Conservation (phyloP, 2,329 filamentous ascomycete genomes). For the Pestalotiopsis sp. region DNA sequence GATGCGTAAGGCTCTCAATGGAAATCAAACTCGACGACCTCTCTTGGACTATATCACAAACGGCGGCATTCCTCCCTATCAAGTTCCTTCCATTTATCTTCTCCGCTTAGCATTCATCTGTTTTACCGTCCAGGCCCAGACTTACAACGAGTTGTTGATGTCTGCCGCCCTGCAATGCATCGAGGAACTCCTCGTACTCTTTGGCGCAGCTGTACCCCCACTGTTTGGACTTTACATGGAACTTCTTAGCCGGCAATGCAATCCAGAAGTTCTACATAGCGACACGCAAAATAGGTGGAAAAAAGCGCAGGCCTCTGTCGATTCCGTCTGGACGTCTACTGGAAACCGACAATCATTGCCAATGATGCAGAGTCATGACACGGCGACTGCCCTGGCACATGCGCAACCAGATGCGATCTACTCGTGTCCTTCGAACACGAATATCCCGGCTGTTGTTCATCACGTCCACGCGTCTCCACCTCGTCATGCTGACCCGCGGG, state of each 20-base stretch:
- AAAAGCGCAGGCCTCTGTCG: constrained; percentile 16
- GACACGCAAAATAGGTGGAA: constrained; percentile 20
- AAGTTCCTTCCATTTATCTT: constrained; percentile 21
- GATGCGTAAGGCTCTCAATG: constrained; percentile 18
- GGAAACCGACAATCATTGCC: background rate
- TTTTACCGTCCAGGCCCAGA: constrained; percentile 14
- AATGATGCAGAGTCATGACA: background rate
- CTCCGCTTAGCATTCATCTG: constrained; percentile 22
- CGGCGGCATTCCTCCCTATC: constrained; percentile 17
- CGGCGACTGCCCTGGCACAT: background rate
- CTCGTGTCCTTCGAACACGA: background rate
- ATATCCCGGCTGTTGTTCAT: background rate
- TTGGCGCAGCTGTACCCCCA: constrained; percentile 22
- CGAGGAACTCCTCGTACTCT: constrained; percentile 20
- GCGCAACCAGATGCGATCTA: background rate
- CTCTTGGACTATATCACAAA: constrained; percentile 18
- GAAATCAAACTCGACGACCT: constrained; percentile 13
- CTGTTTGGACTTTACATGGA: constrained; percentile 21
- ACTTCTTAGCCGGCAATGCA: constrained; percentile 17
- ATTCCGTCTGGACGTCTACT: constrained; percentile 18
- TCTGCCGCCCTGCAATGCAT: constrained; percentile 18
- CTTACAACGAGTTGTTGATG: constrained; percentile 12
- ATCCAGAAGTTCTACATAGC: constrained; percentile 3
- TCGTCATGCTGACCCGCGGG: constrained; percentile 11
- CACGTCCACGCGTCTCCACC: constrained; percentile 10